Evolutionary conservation across 2,329 filamentous ascomycete species (phyloP).

Genomic region (Aspergillus persii): DNA sequence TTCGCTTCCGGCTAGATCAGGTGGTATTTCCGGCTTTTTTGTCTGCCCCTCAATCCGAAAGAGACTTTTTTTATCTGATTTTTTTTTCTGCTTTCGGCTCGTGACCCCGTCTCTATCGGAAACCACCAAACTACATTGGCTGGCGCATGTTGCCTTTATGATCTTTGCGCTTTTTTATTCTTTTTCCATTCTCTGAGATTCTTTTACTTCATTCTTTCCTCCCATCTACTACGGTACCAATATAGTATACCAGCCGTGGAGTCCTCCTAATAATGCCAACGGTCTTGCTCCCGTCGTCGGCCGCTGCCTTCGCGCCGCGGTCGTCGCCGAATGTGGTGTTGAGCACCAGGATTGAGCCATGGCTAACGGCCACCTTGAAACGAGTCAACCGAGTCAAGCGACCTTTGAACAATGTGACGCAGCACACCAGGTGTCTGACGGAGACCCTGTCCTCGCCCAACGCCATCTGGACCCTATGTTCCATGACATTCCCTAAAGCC

Average conservation of each 20-base stretch:
- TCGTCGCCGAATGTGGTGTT: conserved; percentile 94
- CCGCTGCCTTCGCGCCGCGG: conserved; percentile 91
- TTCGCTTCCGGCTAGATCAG: conserved; percentile 4
- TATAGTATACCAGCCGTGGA: conserved; percentile 44
- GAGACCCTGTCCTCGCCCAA: conserved; percentile 86
- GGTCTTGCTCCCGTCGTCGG: conserved; percentile 89
- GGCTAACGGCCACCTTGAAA: conserved; percentile 95
- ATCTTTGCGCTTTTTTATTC: conserved; percentile 27
- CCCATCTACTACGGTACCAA: conserved; percentile 7
- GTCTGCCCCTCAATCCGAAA: conserved; percentile 1
- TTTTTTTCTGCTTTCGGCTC: conserved; percentile 1
- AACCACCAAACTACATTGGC: conserved; percentile 7
- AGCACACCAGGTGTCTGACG: conserved; percentile 92
- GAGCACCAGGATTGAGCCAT: conserved; percentile 86
- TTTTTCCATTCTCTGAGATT: conserved; percentile 39
- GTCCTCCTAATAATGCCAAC: conserved; percentile 69
- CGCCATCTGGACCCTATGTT: conserved; percentile 92
- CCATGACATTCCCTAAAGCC: conserved; percentile 86
- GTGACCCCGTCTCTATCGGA: not conserved
- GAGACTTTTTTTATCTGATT: not conserved
- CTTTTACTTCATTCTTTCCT: conserved; percentile 50
- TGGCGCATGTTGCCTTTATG: conserved; percentile 42
- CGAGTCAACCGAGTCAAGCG: conserved; percentile 96
- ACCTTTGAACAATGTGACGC: conserved; percentile 91
- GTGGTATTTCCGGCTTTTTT: conserved; percentile 1